A percentile compares a stretch with the other conserved stretches of the same genome.
Evolutionary conservation across 495 filamentous ascomycete species (phyloP).

Genomic region (Neurospora sp.): DNA sequence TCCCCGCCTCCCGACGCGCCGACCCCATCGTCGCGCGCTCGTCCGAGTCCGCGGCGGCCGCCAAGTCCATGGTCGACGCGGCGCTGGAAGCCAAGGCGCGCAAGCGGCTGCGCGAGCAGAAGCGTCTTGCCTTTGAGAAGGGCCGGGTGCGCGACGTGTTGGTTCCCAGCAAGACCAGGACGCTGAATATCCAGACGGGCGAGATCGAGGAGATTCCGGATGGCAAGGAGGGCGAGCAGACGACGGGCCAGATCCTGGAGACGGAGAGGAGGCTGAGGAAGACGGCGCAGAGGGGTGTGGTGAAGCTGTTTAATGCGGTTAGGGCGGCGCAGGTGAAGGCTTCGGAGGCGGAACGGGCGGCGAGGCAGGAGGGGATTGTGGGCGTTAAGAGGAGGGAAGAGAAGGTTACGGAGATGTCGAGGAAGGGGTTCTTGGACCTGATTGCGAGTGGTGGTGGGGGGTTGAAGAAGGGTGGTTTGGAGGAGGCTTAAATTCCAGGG

Average conservation of each 20-base stretch:
- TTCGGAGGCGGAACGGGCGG: conserved; percentile 58
- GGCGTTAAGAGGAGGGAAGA: conserved; percentile 66
- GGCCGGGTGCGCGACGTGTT: conserved; percentile 80
- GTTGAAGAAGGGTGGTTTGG: conserved; percentile 38
- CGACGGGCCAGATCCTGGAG: conserved; percentile 53
- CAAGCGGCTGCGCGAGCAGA: conserved; percentile 67
- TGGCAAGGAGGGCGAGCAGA: conserved; percentile 19
- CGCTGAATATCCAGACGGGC: conserved; percentile 33
- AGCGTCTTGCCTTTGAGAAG: conserved; percentile 70
- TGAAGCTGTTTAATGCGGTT: conserved; percentile 94
- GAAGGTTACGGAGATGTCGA: conserved; percentile 86
- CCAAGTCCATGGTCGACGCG: conserved; percentile 55
- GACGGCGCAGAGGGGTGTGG: conserved; percentile 81
- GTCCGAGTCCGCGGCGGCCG: conserved; percentile 53
- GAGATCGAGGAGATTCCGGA: conserved; percentile 30
- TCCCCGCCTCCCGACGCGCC: conserved; percentile 63
- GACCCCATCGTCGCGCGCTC: conserved; percentile 86
- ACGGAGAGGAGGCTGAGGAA: conserved; percentile 74
- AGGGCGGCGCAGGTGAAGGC: conserved; percentile 81
- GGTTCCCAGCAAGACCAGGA: conserved; percentile 31
- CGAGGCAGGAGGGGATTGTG: conserved; percentile 61
- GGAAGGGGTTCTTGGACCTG: conserved; percentile 87
- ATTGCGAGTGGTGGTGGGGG: conserved; percentile 57
- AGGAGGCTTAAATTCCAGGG: conserved; percentile 33
- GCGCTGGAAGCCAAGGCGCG: conserved; percentile 74